These are phyloP conservation scores for Auriscalpium microsporum DNA, from an alignment of 768 basidiomycete species.

Conservation along the genomic window DNA sequence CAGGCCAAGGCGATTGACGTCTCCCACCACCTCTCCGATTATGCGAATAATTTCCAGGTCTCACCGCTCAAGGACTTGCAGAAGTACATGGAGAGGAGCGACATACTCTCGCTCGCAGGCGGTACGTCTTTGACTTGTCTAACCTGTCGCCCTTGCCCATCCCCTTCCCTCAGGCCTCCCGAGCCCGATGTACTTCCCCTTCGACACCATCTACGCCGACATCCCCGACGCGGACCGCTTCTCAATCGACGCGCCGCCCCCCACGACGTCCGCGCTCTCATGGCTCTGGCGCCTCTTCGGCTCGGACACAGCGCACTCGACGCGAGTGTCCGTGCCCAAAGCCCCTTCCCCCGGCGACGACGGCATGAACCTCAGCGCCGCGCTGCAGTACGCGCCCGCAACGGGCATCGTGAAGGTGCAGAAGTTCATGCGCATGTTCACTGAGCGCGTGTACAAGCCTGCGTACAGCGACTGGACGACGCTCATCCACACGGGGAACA, in stretches of 20 bases:
- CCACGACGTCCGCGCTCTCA: constrained; percentile 28
- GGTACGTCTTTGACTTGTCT: constrained; percentile 31
- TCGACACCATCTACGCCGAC: constrained; percentile 49
- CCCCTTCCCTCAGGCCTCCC: constrained; percentile 44
- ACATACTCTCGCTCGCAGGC: constrained; percentile 57
- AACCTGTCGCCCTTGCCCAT: neutral
- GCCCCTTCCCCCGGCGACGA: constrained; percentile 35
- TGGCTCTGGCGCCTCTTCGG: constrained; percentile 57
- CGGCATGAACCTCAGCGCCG: constrained; percentile 49
- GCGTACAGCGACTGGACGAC: constrained; percentile 54
- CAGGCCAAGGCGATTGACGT: constrained; percentile 49
- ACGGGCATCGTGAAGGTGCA: constrained; percentile 53
- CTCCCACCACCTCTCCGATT: constrained; percentile 59
- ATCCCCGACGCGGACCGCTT: constrained; percentile 43
- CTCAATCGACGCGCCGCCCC: constrained; percentile 25
- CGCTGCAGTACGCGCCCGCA: constrained; percentile 59
- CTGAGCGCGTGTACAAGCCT: constrained; percentile 43
- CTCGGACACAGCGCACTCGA: constrained; percentile 31
- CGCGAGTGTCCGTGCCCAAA: constrained; percentile 51
- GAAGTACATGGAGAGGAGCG: constrained; percentile 47
- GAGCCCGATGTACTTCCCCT: constrained; percentile 61
- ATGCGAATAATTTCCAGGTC: constrained; percentile 37
- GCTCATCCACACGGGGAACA: constrained; percentile 59
- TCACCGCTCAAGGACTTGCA: constrained; percentile 63
- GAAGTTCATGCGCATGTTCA: constrained; percentile 51